These are phyloP conservation scores for Boletus rubescentipes DNA, from an alignment of 768 basidiomycete species.

Conservation along the genomic window DNA sequence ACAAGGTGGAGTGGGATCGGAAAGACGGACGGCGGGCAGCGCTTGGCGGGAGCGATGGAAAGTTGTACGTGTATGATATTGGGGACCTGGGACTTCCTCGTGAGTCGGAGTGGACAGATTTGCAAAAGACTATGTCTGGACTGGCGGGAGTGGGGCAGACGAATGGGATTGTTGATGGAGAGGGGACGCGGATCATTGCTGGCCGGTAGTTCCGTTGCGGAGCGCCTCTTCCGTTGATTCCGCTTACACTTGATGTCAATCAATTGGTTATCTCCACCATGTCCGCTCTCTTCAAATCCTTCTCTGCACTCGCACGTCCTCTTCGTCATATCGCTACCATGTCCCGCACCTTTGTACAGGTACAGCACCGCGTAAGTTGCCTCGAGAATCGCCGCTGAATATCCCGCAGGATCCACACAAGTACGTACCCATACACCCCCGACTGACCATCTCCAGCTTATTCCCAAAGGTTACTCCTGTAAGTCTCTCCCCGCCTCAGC, in stretches of 20 bases:
- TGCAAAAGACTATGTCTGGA: slow-evolving; percentile 83
- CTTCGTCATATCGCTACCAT: slow-evolving; percentile 9
- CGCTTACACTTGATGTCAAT: no score
- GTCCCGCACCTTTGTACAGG: slow-evolving; percentile 23
- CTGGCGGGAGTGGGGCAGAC: slow-evolving; percentile 52
- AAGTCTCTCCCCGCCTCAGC: not conserved
- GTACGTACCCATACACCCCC: slow-evolving; percentile 32
- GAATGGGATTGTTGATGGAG: slow-evolving; percentile 35
- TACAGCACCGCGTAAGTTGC: not conserved
- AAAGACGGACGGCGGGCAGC: slow-evolving; percentile 91
- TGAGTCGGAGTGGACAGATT: slow-evolving; percentile 91
- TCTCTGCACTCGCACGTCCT: not conserved
- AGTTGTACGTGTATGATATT: slow-evolving; percentile 91
- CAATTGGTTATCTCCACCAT: not conserved
- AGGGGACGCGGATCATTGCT: slow-evolving; percentile 32
- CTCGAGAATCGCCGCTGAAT: no score
- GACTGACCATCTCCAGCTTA: slow-evolving; percentile 25
- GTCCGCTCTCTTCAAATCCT: slow-evolving; percentile 4
- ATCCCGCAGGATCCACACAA: slow-evolving; percentile 43
- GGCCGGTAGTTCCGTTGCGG: slow-evolving; percentile 33
- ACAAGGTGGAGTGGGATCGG: slow-evolving; percentile 94
- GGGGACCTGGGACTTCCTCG: slow-evolving; percentile 87
- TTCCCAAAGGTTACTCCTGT: slow-evolving; percentile 51
- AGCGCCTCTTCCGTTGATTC: slow-evolving; percentile 1
- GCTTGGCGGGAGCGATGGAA: slow-evolving; percentile 89